These are phyloP conservation scores for Auxenochlorella pyrenoidosa DNA, from an alignment of 139 green algal genomes.

Conservation along the genomic window DNA sequence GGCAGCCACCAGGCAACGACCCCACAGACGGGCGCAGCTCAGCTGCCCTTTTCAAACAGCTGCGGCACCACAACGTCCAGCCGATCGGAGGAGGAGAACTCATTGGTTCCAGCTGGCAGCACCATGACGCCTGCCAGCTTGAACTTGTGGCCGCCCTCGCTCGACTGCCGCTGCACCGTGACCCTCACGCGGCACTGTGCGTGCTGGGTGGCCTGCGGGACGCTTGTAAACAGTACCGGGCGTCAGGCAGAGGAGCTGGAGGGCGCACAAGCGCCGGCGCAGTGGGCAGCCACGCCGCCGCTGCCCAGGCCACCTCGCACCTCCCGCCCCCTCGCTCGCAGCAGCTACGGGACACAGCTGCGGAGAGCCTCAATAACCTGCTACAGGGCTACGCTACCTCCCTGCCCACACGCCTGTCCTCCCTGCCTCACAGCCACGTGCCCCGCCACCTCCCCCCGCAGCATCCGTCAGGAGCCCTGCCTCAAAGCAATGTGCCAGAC, in stretches of 20 bases:
- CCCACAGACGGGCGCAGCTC: too few species aligned
- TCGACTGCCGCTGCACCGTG: constrained; percentile 1
- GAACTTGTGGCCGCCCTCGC: constrained; percentile 14
- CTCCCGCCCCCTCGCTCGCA: too few species aligned
- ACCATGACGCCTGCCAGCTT: constrained; percentile 26
- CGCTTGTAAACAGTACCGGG: too few species aligned
- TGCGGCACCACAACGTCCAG: constrained; percentile 16
- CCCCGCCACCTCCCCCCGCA: not conserved
- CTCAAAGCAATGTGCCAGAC: not conserved
- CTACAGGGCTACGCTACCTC: too few species aligned
- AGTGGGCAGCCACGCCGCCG: not conserved
- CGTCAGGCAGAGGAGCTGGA: not conserved
- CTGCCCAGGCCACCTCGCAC: too few species aligned
- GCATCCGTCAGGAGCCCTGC: too few species aligned
- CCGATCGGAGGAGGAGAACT: not conserved
- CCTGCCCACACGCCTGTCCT: not conserved
- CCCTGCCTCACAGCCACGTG: not conserved
- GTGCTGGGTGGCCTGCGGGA: constrained; percentile 2
- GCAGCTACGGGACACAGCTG: too few species aligned
- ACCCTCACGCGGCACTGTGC: not conserved
- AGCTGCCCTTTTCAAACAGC: constrained; percentile 5
- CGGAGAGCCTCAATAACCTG: too few species aligned
- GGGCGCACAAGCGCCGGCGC: too few species aligned
- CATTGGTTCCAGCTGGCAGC: constrained; percentile 22
- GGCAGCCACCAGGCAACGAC: too few species aligned